phyloP scores from a whole-genome alignment of 2,329 filamentous ascomycete genomes.

The Pseudocercospora vitis region DNA sequence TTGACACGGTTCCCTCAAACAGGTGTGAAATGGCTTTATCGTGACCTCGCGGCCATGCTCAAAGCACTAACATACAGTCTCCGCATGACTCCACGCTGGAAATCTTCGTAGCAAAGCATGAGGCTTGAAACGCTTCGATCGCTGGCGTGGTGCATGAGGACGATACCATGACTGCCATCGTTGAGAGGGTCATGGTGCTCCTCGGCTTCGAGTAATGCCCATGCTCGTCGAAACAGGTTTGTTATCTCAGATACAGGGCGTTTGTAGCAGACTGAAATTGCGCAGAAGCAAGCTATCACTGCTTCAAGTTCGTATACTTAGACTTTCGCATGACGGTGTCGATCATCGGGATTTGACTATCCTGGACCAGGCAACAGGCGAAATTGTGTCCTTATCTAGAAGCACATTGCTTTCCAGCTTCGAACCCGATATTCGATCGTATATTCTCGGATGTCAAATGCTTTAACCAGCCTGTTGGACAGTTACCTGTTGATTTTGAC shows the following conservation, averaged over 20 bases:
- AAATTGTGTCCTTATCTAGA: slow-evolving; percentile 45
- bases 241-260: slow-evolving; percentile 31
- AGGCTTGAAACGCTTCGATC: slow-evolving; percentile 31
- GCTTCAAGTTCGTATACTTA: slow-evolving; percentile 33
- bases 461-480: slow-evolving; percentile 39
- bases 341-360: slow-evolving; percentile 51
- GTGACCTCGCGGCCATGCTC: slow-evolving; percentile 13
- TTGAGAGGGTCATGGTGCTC: slow-evolving; percentile 27
- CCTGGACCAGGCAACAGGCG: slow-evolving; percentile 55
- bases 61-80: slow-evolving; percentile 22
- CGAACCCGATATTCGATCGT: slow-evolving; percentile 56
- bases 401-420: slow-evolving; percentile 55
- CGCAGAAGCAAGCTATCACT: slow-evolving; percentile 31
- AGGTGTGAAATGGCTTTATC: slow-evolving; percentile 18
- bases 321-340: slow-evolving; percentile 40
- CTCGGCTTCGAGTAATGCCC: slow-evolving; percentile 25
- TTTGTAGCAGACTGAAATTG: too few species aligned
- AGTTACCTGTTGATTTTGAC: slow-evolving; percentile 47
- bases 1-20: slow-evolving; percentile 24
- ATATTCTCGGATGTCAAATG: slow-evolving; percentile 38
- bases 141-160: slow-evolving; percentile 31
- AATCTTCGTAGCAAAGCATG: slow-evolving; percentile 36
- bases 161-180: slow-evolving; percentile 29
- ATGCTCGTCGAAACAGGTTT: slow-evolving; percentile 26
- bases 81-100: slow-evolving; percentile 33